Evolutionary conservation across 495 filamentous ascomycete species (phyloP).

Genomic region (Podospora bellae-mahoneyi): DNA sequence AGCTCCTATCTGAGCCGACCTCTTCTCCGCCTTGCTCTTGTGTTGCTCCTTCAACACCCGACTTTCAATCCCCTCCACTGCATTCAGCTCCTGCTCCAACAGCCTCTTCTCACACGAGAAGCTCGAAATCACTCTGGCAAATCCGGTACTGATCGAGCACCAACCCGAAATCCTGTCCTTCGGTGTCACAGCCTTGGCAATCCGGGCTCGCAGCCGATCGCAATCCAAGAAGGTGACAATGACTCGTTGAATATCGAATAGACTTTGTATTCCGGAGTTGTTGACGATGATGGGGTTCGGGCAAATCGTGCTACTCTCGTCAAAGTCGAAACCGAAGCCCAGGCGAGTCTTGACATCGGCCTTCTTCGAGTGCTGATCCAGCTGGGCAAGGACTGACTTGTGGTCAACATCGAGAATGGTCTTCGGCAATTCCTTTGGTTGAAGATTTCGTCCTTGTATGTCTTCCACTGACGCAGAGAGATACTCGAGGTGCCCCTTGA

Average conservation of each 20-base stretch:
- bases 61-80: constrained; percentile 33
- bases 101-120: constrained; percentile 37
- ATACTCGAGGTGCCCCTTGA: too few relatives aligned
- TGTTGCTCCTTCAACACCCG: constrained; percentile 23
- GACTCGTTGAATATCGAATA: constrained; percentile 44
- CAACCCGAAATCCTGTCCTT: constrained; percentile 34
- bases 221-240: constrained; percentile 36
- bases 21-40: constrained; percentile 23
- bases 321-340: too few relatives aligned
- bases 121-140: constrained; percentile 34
- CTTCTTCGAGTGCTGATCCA: too few relatives aligned
- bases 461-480: too few relatives aligned
- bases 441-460: too few relatives aligned
- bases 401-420: too few relatives aligned
- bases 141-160: constrained; percentile 39
- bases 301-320: constrained; percentile 33
- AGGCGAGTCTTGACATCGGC: too few relatives aligned
- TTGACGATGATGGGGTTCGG: constrained; percentile 41
- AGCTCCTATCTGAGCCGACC: constrained; percentile 6
- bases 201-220: constrained; percentile 31
- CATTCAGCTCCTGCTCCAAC: constrained; percentile 38
- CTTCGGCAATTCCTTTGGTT: too few relatives aligned
- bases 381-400: too few relatives aligned
- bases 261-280: constrained; percentile 38
- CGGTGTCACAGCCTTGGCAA: constrained; percentile 30